Evolutionary conservation across 495 filamentous ascomycete genomes (phyloP).

Genomic region (Penicillium goetzii): DNA sequence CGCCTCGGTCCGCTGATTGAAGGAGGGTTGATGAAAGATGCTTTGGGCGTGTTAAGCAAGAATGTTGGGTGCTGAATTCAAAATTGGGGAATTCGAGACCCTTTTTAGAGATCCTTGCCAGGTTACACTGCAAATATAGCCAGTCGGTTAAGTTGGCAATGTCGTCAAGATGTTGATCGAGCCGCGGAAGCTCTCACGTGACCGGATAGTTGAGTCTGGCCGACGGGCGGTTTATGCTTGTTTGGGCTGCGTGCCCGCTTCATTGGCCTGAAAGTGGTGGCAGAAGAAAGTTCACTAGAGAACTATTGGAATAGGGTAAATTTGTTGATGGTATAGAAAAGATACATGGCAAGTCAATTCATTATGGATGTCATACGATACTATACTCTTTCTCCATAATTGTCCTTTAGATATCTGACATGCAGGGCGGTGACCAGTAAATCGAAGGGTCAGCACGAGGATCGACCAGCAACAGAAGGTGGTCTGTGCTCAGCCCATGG

Average conservation of each 20-base stretch:
- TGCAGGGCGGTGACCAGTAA: neutral
- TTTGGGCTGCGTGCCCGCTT: constrained; percentile 8
- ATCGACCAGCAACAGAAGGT: neutral
- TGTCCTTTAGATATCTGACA: neutral
- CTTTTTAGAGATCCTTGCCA: neutral
- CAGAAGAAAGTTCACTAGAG: neutral
- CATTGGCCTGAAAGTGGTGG: neutral
- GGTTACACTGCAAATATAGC: constrained; percentile 6
- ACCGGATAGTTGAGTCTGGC: constrained; percentile 23
- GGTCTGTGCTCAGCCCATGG: neutral
- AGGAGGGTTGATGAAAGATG: neutral
- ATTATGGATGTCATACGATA: neutral
- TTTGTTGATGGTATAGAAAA: neutral
- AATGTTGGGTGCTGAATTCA: neutral
- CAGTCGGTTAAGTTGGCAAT: neutral
- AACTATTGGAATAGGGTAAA: neutral
- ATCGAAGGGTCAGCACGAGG: neutral
- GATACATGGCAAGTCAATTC: neutral
- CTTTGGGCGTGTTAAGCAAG: neutral
- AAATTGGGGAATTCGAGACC: neutral
- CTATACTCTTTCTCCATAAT: neutral
- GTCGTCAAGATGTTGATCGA: constrained; percentile 8
- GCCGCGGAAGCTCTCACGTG: constrained; percentile 21
- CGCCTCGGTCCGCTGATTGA: constrained; percentile 12
- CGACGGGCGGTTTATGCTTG: constrained; percentile 16